Evolutionary conservation across 768 basidiomycete species (phyloP), one percentile per base, ranked within the genome.

Genomic region (Mycena belliarum): DNA sequence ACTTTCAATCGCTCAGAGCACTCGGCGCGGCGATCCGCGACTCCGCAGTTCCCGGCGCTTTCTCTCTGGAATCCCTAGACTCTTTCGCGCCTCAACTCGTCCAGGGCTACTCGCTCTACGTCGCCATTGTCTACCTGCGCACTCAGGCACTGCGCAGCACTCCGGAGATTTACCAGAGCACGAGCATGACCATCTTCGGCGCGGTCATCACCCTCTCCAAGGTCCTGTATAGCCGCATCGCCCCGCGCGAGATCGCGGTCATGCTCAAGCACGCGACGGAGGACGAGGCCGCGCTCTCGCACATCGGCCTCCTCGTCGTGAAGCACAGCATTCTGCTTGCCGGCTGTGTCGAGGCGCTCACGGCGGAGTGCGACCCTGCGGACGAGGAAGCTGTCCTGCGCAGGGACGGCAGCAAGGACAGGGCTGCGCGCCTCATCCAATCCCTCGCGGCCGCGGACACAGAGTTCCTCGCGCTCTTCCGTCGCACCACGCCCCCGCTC

Each of bases 51-150:
- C 57, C 44, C 5, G 43, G 23, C 0, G 44, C n/a, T n/a, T 60
- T 60, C 44, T 55, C 59, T 6, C 25, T 60, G 28, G 53, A 55
- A 4, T 23, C 52, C 9, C 53, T 50, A 2, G 59, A 60, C 38
- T 32, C 59, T n/a, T 3, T 28, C 1, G 59, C 59, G 4, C 59
- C 59, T 14, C 53, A 49, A 24, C 42, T 60, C 9, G 52, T 60
- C 18, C 59, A 60, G 26, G 59, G 59, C 1, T 60, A 60, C n/a
- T 60, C 53, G 0, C 16, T 60, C 1, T 60, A 60, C 52, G 42
- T 60, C 21, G 59, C 59, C 20, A 60, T 55, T 33, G 59, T 60
- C 10, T 60, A 60, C 25, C 53, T 60, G 1, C 59, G 59, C 35
- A 55, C 52, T 0, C 59, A 60, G 23, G 59, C 59, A 0, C 29